phyloP scores from a whole-genome alignment of 1,284 basidiomycete species.

The Fomitiporia mediterranea region DNA sequence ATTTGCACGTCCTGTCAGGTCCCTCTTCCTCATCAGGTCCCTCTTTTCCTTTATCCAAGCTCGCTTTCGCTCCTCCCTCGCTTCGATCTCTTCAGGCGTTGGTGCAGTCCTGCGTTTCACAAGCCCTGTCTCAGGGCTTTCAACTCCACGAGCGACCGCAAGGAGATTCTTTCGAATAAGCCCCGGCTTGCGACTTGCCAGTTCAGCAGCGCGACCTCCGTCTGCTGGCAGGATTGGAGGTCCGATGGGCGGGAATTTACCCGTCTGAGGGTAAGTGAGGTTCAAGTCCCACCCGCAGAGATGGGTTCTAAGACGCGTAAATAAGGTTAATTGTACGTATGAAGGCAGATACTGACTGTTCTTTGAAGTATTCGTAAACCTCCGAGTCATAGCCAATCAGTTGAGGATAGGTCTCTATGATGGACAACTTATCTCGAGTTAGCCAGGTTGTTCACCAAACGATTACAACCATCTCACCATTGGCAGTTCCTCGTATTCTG shows the following conservation, averaged over 20 bases:
- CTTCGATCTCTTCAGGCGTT: conserved; percentile 10
- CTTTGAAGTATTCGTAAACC: conserved; percentile 61
- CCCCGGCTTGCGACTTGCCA: conserved; percentile 18
- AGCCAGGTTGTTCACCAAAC: neutral
- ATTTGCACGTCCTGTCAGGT: conserved; percentile 39
- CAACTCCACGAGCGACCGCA: conserved; percentile 7
- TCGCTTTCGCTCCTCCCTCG: conserved; percentile 17
- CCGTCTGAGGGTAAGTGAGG: conserved; percentile 63
- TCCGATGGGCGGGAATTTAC: conserved; percentile 42
- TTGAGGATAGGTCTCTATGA: conserved; percentile 68
- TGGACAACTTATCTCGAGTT: conserved; percentile 36
- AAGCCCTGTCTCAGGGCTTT: conserved; percentile 4
- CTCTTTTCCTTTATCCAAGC: conserved; percentile 9
- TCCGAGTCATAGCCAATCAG: conserved; percentile 63
- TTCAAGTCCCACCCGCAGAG: conserved; percentile 65
- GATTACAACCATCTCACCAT: conserved; percentile 37
- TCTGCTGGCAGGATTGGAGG: conserved; percentile 15
- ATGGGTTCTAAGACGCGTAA: conserved; percentile 38
- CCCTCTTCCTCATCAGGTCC: conserved; percentile 37
- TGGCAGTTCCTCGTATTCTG: conserved; percentile 47
- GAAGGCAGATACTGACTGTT: conserved; percentile 45
- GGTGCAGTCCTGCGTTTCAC: conserved; percentile 3
- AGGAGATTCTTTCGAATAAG: conserved; percentile 10
- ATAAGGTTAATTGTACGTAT: neutral
- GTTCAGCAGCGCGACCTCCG: conserved; percentile 10